phyloP scores from a whole-genome alignment of 2,329 filamentous ascomycete species.

The Thermochaetoides dissita region DNA sequence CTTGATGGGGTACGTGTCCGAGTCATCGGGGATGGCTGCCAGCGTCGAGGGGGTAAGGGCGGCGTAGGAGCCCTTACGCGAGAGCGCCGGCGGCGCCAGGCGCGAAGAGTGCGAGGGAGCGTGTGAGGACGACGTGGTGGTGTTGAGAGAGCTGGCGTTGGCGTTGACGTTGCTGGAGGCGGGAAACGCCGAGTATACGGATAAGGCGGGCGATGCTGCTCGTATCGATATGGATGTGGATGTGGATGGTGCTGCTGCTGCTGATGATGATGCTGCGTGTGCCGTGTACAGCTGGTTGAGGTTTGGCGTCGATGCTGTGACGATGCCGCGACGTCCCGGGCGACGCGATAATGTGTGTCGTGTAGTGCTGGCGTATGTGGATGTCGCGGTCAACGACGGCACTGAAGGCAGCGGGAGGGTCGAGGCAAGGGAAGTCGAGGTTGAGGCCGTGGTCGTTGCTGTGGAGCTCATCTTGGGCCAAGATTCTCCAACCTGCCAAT shows the following conservation, averaged over 20 bases:
- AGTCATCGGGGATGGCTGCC: slow-evolving; percentile 53
- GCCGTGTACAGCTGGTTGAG: slow-evolving; percentile 7
- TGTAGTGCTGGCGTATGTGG: slow-evolving; percentile 22
- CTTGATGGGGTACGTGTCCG: slow-evolving; percentile 47
- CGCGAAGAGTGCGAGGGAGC: slow-evolving; percentile 21
- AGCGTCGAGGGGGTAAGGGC: slow-evolving; percentile 51
- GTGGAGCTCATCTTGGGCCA: too few relatives aligned
- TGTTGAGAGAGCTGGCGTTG: too few relatives aligned
- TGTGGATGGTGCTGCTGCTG: not conserved
- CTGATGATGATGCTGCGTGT: not conserved
- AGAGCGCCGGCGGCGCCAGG: slow-evolving; percentile 34
- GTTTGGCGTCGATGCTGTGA: slow-evolving; percentile 30
- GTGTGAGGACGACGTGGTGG: too few relatives aligned
- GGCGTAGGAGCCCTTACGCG: slow-evolving; percentile 58
- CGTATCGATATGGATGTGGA: not conserved
- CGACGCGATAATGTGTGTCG: slow-evolving; percentile 27
- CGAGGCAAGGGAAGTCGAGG: too few relatives aligned
- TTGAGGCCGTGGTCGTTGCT: too few relatives aligned
- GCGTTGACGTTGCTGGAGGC: too few relatives aligned
- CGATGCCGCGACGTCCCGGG: slow-evolving; percentile 27
- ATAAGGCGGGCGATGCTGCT: too few relatives aligned
- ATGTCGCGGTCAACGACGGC: slow-evolving; percentile 10
- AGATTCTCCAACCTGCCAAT: too few relatives aligned
- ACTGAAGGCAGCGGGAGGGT: not conserved
- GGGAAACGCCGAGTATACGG: too few relatives aligned